Evolutionary conservation across 75 land plant species (phyloP), one percentile per base, ranked within the genome.

Genomic region (Pseudotsuga menziesii): DNA sequence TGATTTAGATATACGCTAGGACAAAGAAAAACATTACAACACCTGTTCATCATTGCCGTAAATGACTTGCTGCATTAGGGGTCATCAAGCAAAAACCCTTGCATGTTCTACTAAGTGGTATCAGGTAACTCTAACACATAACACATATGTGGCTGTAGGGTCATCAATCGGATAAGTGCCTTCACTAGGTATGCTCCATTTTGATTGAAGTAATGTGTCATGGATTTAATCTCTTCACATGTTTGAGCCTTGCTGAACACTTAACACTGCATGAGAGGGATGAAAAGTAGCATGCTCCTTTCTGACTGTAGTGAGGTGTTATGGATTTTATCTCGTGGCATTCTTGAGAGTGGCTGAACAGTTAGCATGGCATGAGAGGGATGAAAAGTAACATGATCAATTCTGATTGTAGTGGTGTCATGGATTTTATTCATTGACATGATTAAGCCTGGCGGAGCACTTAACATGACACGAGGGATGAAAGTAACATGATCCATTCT

Each of bases 31-130:
- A 27, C 9, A 74, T 74, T 67, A 67, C 72, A 67, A 56, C 55
- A 27, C 67, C 64, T 61, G 78, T 26, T 60, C 6, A 39, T 54
- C 26, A 48, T 48, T 48, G 54, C 54, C 41, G 17, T 15, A 23
- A 16, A 36, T 22, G 25, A 13, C 23, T n/a, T n/a, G n/a, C 71
- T 41, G 16, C 71, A 74, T 69, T 73, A 70, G 67, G 41, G 69
- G 74, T 56, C 76, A 75, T 78, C 61, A 82, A 77, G 60, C 79
- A 87, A 89, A n/a, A 87, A 85, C 87, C 89, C 87, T 87, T 82
- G 79, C 56, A 58, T 60, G 73, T 32, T 73, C 89, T 73, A 83
- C 78, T 84, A 85, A 84, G 76, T 79, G 61, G 61, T 70, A 83
- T 89, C 86, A 86, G 73, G 81, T 77, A 78, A 83, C 79, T 83